Conservation (phyloP, 1,284 basidiomycete genomes). For the Pseudozyma tsukubaensis region DNA sequence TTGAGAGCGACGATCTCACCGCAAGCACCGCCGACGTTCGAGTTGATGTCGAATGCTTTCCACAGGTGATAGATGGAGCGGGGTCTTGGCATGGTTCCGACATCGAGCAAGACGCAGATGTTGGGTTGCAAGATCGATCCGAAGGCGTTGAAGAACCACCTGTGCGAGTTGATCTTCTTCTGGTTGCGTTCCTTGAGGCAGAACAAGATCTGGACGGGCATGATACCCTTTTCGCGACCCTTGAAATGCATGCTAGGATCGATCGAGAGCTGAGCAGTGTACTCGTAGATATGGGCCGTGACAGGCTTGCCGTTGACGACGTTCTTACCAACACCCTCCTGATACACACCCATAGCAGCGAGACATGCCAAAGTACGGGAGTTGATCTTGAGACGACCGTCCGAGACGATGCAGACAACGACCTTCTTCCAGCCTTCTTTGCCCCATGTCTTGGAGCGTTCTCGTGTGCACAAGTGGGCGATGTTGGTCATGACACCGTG, state of each 20-base stretch:
- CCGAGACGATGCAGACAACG: conserved; percentile 80
- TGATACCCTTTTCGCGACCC: conserved; percentile 77
- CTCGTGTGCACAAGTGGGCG: conserved; percentile 79
- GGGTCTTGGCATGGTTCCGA: conserved; percentile 83
- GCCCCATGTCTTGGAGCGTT: conserved; percentile 90
- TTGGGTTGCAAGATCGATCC: conserved; percentile 74
- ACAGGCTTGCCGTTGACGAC: conserved; percentile 86
- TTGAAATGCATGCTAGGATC: conserved; percentile 83
- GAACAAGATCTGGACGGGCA: conserved; percentile 92
- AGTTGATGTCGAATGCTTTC: conserved; percentile 97
- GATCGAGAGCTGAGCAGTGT: conserved; percentile 77
- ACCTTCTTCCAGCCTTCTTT: conserved; percentile 95
- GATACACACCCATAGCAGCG: conserved; percentile 84
- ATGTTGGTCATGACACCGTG: conserved; percentile 68
- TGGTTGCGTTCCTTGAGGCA: conserved; percentile 71
- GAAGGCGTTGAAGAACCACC: conserved; percentile 71
- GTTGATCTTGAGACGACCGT: conserved; percentile 90
- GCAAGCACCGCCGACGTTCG: conserved; percentile 93
- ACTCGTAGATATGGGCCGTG: conserved; percentile 90
- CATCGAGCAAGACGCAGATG: conserved; percentile 92
- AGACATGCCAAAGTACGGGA: conserved; percentile 91
- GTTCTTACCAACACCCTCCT: conserved; percentile 92
- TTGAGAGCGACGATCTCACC: conserved; percentile 95
- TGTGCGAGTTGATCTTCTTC: conserved; percentile 84
- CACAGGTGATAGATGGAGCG: conserved; percentile 86